Evolutionary conservation across 495 filamentous ascomycete species (phyloP), one percentile per base, ranked within the genome.

Genomic region (Neurospora intermedia): DNA sequence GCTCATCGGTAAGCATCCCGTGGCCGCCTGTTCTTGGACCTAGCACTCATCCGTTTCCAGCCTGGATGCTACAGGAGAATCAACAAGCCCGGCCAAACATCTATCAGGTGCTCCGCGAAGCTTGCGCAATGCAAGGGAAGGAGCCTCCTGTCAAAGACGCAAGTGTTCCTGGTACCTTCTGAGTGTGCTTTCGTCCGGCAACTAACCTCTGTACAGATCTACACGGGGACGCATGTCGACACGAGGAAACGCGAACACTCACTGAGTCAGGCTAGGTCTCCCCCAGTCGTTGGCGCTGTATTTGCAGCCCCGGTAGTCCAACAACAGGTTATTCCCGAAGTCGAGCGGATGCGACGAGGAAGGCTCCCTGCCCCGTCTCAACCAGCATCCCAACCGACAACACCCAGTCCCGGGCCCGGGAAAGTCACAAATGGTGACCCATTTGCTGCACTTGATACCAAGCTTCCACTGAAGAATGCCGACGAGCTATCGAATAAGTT

Each of bases 61-160:
- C 90, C 15, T 94, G 88, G 73, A 98, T 97, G 96, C 85, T 99
- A 74, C 89, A 90, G 75, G 96, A 98, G 81, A 89, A 91, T 77
- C 93, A 92, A 40, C 87, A 90, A 76, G 85, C 89, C 72, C 88
- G 96, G 69, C 96, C 96, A 7, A 98, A 94, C 80, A 97, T 98
- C 74, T 98, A 97, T 80, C 90, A 97, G 80, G 93, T 95, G 35
- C 83, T 99, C 38, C 87, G 88, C 70, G 93, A 98, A 83, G 90
- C 90, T 20, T 97, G 94, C 80, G 81, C 86, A 20, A 96, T 99
- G 92, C 92, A 96, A 78, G 93, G 93, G 70, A 91, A 90, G 72
- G 92, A 94, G 77, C 85, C 94, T 31, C 96, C 96, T 27, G 93
- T 99, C 77, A 91, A 92, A 85, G 96, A 99, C 84, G 94, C 97